These are phyloP conservation scores for Penicillium lagena DNA, from an alignment of 495 filamentous ascomycete genomes.

Conservation along the genomic window DNA sequence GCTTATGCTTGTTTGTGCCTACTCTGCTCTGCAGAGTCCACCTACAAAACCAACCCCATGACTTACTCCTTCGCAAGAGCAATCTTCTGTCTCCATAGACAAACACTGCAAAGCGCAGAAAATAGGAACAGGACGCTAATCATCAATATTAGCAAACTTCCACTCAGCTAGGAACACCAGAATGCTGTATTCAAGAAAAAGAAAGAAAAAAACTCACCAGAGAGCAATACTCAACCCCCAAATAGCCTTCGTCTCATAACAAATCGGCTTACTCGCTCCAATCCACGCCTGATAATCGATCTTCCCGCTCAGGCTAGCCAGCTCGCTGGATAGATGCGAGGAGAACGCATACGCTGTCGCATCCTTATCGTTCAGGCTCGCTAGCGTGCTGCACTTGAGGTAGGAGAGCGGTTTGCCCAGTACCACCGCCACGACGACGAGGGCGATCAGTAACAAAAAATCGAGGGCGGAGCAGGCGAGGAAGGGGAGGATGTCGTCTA, in stretches of 20 bases:
- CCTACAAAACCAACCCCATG: slow-evolving; percentile 5
- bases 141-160: slow-evolving; percentile 1
- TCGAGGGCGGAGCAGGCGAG: slow-evolving; percentile 61
- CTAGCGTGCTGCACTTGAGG: slow-evolving; percentile 62
- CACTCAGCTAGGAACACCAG: background rate
- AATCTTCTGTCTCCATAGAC: slow-evolving; percentile 52
- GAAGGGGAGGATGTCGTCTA: slow-evolving; percentile 68
- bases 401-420: slow-evolving; percentile 77
- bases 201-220: slow-evolving; percentile 45
- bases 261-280: slow-evolving; percentile 60
- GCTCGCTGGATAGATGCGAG: slow-evolving; percentile 31
- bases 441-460: slow-evolving; percentile 58
- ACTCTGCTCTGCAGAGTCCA: background rate
- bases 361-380: slow-evolving; percentile 22
- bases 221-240: slow-evolving; percentile 85
- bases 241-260: slow-evolving; percentile 79
- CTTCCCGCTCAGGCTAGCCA: slow-evolving; percentile 31
- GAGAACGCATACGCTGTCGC: slow-evolving; percentile 40
- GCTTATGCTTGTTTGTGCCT: too few relatives aligned
- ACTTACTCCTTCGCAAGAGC: slow-evolving; percentile 20
- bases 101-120: slow-evolving; percentile 48
- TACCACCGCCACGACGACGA: slow-evolving; percentile 62
- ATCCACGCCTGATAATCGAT: slow-evolving; percentile 57
- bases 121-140: slow-evolving; percentile 65
- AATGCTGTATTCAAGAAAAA: background rate